Percentiles rank a stretch among this genome's conserved stretches.
Evolutionary conservation across 2,329 filamentous ascomycete species (phyloP).

Genomic region (Podosphaera fusca): DNA sequence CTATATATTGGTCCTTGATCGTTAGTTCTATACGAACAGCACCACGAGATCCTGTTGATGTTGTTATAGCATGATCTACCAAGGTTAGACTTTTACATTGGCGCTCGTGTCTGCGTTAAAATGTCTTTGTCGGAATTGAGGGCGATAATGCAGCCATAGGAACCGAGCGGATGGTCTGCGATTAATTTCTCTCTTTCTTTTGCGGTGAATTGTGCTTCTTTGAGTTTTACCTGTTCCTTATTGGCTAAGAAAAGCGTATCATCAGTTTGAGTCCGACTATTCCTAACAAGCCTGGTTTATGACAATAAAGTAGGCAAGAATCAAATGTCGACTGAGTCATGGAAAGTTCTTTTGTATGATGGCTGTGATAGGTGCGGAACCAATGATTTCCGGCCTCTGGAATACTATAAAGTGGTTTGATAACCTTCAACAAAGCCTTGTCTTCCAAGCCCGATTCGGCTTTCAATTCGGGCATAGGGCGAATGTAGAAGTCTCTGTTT

Average conservation of each 20-base stretch:
- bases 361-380: too few relatives aligned
- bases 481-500: slow-evolving; percentile 4
- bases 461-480: background rate
- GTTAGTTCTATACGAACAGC: too few relatives aligned
- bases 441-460: background rate
- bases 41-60: too few relatives aligned
- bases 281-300: too few relatives aligned
- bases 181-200: background rate
- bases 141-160: background rate
- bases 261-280: too few relatives aligned
- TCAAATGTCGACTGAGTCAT: too few relatives aligned
- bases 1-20: too few relatives aligned
- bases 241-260: too few relatives aligned
- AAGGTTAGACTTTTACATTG: background rate
- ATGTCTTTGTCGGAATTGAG: background rate
- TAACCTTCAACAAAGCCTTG: background rate
- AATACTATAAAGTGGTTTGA: background rate
- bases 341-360: too few relatives aligned
- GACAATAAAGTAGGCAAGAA: too few relatives aligned
- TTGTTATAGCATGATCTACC: background rate
- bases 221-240: slow-evolving; percentile 2
- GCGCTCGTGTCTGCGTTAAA: background rate
- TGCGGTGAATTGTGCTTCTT: slow-evolving; percentile 2
- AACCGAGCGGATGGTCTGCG: background rate
- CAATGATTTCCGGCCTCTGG: too few relatives aligned